Percentiles rank a stretch among this genome's conserved stretches.
phyloP scores from a whole-genome alignment of 176 grass and related monocot genomes.

The Coix lacrymajobi region DNA sequence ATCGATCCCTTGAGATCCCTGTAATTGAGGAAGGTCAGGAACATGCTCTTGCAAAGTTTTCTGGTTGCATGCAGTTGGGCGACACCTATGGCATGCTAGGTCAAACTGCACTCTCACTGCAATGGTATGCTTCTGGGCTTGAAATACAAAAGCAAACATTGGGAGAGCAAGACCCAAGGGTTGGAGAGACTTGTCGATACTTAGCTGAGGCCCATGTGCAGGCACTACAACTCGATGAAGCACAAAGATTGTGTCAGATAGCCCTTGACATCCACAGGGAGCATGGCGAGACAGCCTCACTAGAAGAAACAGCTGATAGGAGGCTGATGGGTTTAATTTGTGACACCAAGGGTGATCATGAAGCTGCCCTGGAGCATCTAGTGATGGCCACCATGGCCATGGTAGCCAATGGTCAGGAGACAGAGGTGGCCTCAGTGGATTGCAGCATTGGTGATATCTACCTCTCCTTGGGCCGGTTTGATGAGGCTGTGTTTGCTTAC shows the following conservation, averaged over 20 bases:
- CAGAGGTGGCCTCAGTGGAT: conserved; percentile 92
- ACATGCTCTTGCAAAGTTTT: conserved; percentile 92
- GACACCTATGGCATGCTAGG: conserved; percentile 88
- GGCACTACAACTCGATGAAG: conserved; percentile 79
- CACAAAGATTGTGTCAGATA: conserved; percentile 69
- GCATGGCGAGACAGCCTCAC: conserved; percentile 48
- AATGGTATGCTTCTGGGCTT: conserved; percentile 70
- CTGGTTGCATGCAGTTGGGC: conserved; percentile 88
- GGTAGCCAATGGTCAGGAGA: conserved; percentile 84
- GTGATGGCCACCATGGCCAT: conserved; percentile 85
- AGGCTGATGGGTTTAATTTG: conserved; percentile 91
- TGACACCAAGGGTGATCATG: conserved; percentile 83
- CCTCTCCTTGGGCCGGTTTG: conserved; percentile 78
- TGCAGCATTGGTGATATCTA: conserved; percentile 95
- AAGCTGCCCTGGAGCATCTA: conserved; percentile 89
- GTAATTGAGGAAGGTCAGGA: conserved; percentile 78
- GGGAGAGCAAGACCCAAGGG: conserved; percentile 77
- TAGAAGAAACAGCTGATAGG: conserved; percentile 90
- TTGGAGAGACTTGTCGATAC: conserved; percentile 89
- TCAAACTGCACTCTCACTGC: conserved; percentile 65
- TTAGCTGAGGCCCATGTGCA: conserved; percentile 95
- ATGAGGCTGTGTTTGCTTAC: conserved; percentile 87
- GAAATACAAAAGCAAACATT: conserved; percentile 75
- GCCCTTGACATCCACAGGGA: conserved; percentile 81
- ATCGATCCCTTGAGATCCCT: conserved; percentile 69